A percentile compares a stretch with the other conserved stretches of the same genome.
Evolutionary conservation across 805 yeast species (phyloP).

Genomic region (Saturnispora besseyi): DNA sequence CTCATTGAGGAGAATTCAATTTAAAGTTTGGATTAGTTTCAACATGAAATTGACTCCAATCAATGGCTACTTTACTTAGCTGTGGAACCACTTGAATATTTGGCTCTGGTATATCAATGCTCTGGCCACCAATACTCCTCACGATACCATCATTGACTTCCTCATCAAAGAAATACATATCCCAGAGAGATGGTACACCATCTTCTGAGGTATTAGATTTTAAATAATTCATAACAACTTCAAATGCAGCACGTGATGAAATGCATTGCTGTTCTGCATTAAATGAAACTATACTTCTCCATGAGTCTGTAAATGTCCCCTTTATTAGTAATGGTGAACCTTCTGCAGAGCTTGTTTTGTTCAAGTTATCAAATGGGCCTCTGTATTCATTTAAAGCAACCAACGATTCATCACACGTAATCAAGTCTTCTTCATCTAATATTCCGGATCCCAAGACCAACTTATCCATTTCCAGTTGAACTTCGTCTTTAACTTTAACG

Average conservation of each 20-base stretch:
- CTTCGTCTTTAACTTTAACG: constrained; percentile 23
- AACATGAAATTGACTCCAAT: background rate
- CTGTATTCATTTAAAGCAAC: background rate
- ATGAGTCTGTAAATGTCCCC: constrained; percentile 2
- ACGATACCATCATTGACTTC: background rate
- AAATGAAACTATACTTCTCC: background rate
- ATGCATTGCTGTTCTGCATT: background rate
- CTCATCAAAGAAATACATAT: constrained; percentile 3
- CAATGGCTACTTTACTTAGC: background rate
- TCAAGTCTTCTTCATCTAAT: constrained; percentile 16
- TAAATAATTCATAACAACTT: background rate
- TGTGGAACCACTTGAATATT: background rate
- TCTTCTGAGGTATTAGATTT: background rate
- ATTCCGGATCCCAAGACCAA: constrained; percentile 30
- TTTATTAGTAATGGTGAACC: background rate
- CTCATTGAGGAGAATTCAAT: background rate
- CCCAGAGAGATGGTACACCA: constrained; percentile 3
- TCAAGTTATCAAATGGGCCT: constrained; percentile 3
- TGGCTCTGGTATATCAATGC: background rate
- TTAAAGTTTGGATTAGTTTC: background rate
- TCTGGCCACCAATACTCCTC: background rate
- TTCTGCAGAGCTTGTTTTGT: background rate
- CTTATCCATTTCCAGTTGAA: constrained; percentile 39
- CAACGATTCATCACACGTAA: constrained; percentile 1
- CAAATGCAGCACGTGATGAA: constrained; percentile 1